Conservation (phyloP, 2,329 filamentous ascomycete species). For the Aspergillus carbonarius region DNA sequence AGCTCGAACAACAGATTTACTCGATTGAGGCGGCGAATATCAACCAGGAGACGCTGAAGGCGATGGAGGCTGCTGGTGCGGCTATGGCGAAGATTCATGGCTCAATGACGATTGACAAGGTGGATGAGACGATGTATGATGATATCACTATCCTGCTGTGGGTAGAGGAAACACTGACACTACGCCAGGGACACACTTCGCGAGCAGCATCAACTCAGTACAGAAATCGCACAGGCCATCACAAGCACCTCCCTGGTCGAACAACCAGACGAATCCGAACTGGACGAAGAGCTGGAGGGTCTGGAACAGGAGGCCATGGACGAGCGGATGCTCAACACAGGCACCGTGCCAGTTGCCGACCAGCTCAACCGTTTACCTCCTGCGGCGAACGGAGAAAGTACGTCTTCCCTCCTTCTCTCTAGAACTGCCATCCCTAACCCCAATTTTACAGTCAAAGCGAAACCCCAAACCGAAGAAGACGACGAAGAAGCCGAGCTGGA, state of each 20-base stretch:
- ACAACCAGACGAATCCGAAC: slow-evolving; percentile 77
- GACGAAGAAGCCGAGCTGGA: slow-evolving; percentile 94
- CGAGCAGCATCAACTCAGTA: slow-evolving; percentile 88
- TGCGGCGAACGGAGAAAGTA: slow-evolving; percentile 72
- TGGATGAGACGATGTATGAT: slow-evolving; percentile 89
- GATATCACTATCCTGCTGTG: neutral
- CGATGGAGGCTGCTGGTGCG: slow-evolving; percentile 85
- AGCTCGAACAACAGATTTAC: slow-evolving; percentile 92
- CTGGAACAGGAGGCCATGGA: slow-evolving; percentile 92
- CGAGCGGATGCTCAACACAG: slow-evolving; percentile 88
- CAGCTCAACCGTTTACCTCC: slow-evolving; percentile 74
- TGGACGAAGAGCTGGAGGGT: slow-evolving; percentile 80
- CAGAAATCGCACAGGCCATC: slow-evolving; percentile 88
- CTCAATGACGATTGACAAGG: slow-evolving; percentile 87
- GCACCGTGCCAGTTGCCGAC: slow-evolving; percentile 77
- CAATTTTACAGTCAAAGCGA: slow-evolving; percentile 44
- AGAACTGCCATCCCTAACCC: slow-evolving; percentile 4
- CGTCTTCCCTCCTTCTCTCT: slow-evolving; percentile 41
- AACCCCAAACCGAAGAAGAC: slow-evolving; percentile 66
- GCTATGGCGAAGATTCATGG: slow-evolving; percentile 94
- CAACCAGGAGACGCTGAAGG: slow-evolving; percentile 91
- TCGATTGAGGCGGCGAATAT: slow-evolving; percentile 98
- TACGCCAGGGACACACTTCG: slow-evolving; percentile 74
- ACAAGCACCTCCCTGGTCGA: slow-evolving; percentile 67
- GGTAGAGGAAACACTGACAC: neutral